phyloP scores from a whole-genome alignment of 176 grass and related monocot species.

The Typha latifolia region DNA sequence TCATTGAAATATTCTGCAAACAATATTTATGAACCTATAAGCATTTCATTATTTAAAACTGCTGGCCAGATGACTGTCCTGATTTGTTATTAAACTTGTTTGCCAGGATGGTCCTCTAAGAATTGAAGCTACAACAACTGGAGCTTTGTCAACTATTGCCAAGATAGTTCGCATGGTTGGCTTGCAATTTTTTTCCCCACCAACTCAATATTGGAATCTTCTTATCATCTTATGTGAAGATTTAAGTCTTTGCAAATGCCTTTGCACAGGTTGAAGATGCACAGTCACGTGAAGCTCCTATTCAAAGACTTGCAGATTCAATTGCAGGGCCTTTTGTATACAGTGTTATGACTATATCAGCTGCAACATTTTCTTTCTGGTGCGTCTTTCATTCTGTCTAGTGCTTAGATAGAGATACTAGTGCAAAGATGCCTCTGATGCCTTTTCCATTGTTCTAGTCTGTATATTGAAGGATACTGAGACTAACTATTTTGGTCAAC shows the following conservation, averaged over 20 bases:
- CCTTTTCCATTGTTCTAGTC: background rate
- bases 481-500: background rate
- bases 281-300: constrained; percentile 79
- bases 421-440: background rate
- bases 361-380: constrained; percentile 89
- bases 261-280: constrained; percentile 81
- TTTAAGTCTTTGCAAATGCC: constrained; percentile 17
- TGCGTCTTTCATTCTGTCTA: constrained; percentile 12
- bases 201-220: constrained; percentile 4
- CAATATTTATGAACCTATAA: too few species aligned
- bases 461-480: background rate
- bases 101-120: constrained; percentile 84
- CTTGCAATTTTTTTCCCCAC: constrained; percentile 6
- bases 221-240: background rate
- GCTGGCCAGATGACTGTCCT: constrained; percentile 12
- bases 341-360: constrained; percentile 75
- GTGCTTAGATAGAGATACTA: background rate
- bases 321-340: constrained; percentile 98
- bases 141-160: constrained; percentile 85
- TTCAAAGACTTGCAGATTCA: constrained; percentile 87
- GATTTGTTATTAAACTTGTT: constrained; percentile 9
- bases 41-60: background rate
- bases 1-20: too few species aligned
- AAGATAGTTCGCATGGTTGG: constrained; percentile 92
- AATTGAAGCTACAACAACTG: constrained; percentile 71